Evolutionary conservation across 352 stramenopile genomes (phyloP), one percentile per base, ranked within the genome.

Genomic region (Phytophthora cajani): DNA sequence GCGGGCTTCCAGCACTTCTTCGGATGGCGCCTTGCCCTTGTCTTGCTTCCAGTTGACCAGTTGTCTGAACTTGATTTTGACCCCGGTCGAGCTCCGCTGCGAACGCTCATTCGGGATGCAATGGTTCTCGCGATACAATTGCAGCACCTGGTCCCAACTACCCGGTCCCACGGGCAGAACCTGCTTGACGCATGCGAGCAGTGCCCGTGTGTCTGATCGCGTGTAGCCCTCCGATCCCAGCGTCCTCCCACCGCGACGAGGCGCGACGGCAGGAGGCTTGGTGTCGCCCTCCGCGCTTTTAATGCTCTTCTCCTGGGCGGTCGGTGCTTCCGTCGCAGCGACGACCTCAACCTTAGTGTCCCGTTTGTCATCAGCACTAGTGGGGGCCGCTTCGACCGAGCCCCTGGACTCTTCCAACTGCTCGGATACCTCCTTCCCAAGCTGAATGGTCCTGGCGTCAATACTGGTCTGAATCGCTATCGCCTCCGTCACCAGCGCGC

Each of bases 11-110:
- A 75, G 40, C 16, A 78, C 60, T 57, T 66, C 62, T n/a, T 70
- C 30, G 12, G 62, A 56, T 21, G 69, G 44, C 2, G 16, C 46
- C 30, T 64, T 68, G 27, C 33, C 54, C 23, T 27, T 36, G 21
- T 53, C 62, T 8, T 59, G n/a, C 55, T 74, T 83, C 54, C 60
- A 67, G 56, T 81, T 71, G n/a, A 81, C 54, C 11, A 83, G 61
- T 38, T 81, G 73, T 42, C 61, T 21, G 65, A 83, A 83, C 67
- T 83, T 81, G 40, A 61, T 77, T 44, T 79, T 79, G 46, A 83
- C 59, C 33, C 69, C 75, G 30, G 65, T 58, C 3, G 60, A 3
- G 50, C 60, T 69, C 23, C 76, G 66, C 27, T 47, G 58, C 17
- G 72, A 52, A 33, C 75, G 75, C 19, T 69, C 67, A 19, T 83